Percentiles rank a stretch among this genome's conserved stretches.
phyloP scores from a whole-genome alignment of 257 asterid genomes.

The Penstemon newberryi region DNA sequence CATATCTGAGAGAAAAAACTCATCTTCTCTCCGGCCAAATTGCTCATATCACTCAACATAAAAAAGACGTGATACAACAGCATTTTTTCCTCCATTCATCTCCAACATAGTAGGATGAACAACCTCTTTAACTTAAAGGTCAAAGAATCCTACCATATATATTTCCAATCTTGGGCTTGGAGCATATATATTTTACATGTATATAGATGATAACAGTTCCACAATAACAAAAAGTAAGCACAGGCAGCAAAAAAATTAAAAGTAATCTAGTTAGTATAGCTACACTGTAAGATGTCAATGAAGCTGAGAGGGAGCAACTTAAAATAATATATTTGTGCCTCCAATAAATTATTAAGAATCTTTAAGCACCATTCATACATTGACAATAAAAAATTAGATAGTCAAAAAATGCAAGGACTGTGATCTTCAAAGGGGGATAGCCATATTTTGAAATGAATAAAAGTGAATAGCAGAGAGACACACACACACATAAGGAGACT shows the following conservation, averaged over 20 bases:
- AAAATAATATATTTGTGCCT: too few species aligned
- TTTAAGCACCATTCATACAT: too few species aligned
- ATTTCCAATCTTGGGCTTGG: neutral
- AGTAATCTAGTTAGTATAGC: too few species aligned
- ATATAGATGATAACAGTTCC: neutral
- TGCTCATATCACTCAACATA: neutral
- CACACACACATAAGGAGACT: too few species aligned
- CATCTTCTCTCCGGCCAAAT: conserved; percentile 15
- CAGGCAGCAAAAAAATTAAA: too few species aligned
- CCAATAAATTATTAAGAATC: too few species aligned
- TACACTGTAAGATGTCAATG: too few species aligned
- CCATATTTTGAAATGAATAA: neutral
- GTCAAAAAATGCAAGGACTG: neutral
- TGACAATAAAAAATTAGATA: neutral
- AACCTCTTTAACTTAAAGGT: conserved; percentile 17
- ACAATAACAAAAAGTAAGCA: neutral
- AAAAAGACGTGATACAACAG: neutral
- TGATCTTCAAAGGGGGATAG: neutral
- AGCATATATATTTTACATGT: neutral
- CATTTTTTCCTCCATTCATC: neutral
- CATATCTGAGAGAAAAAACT: conserved; percentile 6
- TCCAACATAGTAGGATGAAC: neutral
- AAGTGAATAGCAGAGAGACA: neutral
- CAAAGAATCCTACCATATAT: neutral
- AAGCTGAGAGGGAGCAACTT: too few species aligned